These are phyloP conservation scores for Fusarium subtropicale DNA, from an alignment of 2,329 filamentous ascomycete species.

Conservation along the genomic window DNA sequence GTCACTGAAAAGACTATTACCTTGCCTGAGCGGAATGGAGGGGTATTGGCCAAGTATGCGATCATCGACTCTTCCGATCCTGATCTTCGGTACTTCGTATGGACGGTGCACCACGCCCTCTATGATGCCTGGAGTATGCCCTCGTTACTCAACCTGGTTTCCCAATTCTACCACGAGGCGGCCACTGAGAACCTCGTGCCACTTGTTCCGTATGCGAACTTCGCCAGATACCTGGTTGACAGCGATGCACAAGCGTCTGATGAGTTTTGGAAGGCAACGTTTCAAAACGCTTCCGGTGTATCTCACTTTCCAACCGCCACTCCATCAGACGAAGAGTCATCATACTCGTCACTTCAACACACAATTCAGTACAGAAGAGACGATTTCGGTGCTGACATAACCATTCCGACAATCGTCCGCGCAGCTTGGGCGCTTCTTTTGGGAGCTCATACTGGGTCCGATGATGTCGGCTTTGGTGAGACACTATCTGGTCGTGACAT, in stretches of 20 bases:
- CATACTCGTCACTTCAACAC: not conserved
- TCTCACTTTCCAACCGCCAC: conserved; percentile 26
- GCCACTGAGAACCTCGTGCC: not conserved
- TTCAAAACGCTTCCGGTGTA: not conserved
- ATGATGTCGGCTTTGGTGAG: conserved; percentile 36
- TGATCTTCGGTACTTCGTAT: conserved; percentile 24
- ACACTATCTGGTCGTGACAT: conserved; percentile 35
- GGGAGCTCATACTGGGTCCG: conserved; percentile 15
- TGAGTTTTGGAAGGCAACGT: conserved; percentile 24
- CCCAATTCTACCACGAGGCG: conserved; percentile 11
- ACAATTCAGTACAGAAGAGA: not conserved
- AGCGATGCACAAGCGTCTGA: conserved; percentile 18
- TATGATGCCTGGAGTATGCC: conserved; percentile 45
- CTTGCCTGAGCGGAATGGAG: conserved; percentile 33
- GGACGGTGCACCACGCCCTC: conserved; percentile 38
- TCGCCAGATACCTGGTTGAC: conserved; percentile 27
- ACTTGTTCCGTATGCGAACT: conserved; percentile 23
- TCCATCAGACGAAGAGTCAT: not conserved
- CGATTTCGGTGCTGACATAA: conserved; percentile 11
- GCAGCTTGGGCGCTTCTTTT: conserved; percentile 36
- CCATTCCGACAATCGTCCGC: conserved; percentile 19
- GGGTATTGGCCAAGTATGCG: conserved; percentile 12
- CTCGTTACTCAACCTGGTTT: conserved; percentile 20
- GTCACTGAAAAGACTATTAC: not conserved
- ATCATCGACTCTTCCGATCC: conserved; percentile 3